Evolutionary conservation across 1,139 yeast genomes (phyloP), one percentile per base, ranked within the genome.

Genomic region (Pichia sp.): DNA sequence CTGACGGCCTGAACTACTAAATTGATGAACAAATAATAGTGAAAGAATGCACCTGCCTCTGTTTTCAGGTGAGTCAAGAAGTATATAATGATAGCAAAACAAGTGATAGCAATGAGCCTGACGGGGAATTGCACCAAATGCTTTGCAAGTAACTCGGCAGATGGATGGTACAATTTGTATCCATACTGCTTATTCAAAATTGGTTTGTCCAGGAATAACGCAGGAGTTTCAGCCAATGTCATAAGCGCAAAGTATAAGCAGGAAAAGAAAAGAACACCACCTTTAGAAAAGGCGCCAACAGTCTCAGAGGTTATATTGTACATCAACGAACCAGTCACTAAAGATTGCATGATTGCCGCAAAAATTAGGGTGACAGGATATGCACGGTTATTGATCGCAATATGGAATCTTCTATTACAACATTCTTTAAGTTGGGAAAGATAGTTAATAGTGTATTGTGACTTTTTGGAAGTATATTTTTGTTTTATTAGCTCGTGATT

Each of bases 111-210:
- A 38, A 64, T 7, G 3, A 73, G 42, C 55, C 75, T 74, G 13
- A 68, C 64, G 0, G 79, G 79, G 10, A 75, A 61, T 56, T 73
- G 75, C 19, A 74, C 65, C 6, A 75, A 57, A 52, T 75, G 72
- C 26, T 74, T 68, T 6, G 78, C 75, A 38, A 75, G 58, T 6
- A 77, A 77, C 62, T 76, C 79, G n/a, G 80, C 78, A 29, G 78
- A 70, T 32, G 79, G 79, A 53, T 73, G 71, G 59, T 75, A 76
- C 54, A 76, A 63, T 1, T 76, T 77, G 61, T 71, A 75, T 45
- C 70, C 71, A 52, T 71, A 70, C 57, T 75, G 79, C 59, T 75
- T 75, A 54, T 73, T 76, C 31, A 75, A 74, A 59, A 75, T 70
- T 31, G 77, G 74, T 61, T 78, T 70, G 23, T 77, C 71, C 59